Percentiles rank a stretch among this genome's conserved stretches.
phyloP scores from a whole-genome alignment of 2,329 filamentous ascomycete species.

The Lachnellula hyalina region DNA sequence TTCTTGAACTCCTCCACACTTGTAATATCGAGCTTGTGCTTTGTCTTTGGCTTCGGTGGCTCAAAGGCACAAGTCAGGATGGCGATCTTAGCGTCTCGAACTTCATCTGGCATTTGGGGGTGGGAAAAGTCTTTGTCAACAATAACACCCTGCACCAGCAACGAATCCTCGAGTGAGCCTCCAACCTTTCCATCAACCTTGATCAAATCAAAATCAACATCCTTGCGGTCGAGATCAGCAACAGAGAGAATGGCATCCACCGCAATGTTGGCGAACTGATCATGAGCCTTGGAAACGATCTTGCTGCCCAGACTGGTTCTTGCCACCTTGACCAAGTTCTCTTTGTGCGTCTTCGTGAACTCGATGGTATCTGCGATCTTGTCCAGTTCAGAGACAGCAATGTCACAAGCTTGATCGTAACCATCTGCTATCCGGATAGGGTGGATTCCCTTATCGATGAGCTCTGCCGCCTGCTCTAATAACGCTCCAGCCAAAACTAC shows the following conservation, averaged over 20 bases:
- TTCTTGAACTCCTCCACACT: slow-evolving; percentile 98
- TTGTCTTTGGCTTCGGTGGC: slow-evolving; percentile 98
- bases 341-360: slow-evolving; percentile 73
- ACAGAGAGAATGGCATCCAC: slow-evolving; percentile 96
- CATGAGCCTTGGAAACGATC: slow-evolving; percentile 97
- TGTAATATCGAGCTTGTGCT: slow-evolving; percentile 98
- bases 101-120: slow-evolving; percentile 96
- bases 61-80: slow-evolving; percentile 98
- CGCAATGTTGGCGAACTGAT: slow-evolving; percentile 95
- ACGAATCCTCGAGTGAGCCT: slow-evolving; percentile 83
- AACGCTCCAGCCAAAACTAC: slow-evolving; percentile 93
- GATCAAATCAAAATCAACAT: slow-evolving; percentile 98
- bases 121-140: slow-evolving; percentile 99
- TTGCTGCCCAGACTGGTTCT: slow-evolving; percentile 96
- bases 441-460: slow-evolving; percentile 99
- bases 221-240: slow-evolving; percentile 89
- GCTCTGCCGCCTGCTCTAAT: slow-evolving; percentile 90
- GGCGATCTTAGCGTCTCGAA: slow-evolving; percentile 91
- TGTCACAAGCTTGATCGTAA: slow-evolving; percentile 96
- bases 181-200: slow-evolving; percentile 99
- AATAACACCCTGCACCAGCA: slow-evolving; percentile 96
- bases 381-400: slow-evolving; percentile 88
- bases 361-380: slow-evolving; percentile 86
- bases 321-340: slow-evolving; percentile 89
- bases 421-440: slow-evolving; percentile 98